Base-by-base conservation (phyloP, 2,329 filamentous ascomycete genomes). In the Raffaelea albimanens region DNA sequence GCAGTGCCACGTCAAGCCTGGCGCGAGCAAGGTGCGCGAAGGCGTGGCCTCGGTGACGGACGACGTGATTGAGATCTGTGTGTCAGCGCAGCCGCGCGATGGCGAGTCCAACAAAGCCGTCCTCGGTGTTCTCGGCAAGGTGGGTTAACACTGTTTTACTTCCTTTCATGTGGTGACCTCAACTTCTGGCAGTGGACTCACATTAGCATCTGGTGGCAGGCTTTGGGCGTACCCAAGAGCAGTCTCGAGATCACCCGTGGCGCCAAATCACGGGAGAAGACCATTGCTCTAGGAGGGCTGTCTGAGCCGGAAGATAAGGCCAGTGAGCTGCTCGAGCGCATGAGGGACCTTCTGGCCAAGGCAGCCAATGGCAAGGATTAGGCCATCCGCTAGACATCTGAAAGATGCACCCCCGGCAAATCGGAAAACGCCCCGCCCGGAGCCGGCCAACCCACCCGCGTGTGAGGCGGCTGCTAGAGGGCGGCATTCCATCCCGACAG, bases 71-170 rank as follows among this genome's bases (percentile, higher is more conserved):
- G 75, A 84, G 50, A 61, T 88, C 1, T 83, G 80, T 43, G 82
- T 87, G 2, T 65, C 82, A 1, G 82, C 81, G 0, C 80, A 75
- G 53, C 72, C 83, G 11, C 71, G 73, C 51, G 80, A 86, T 14
- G 82, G 82, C 14, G 80, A 85, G 58, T 78, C 83, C 5, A 87
- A 87, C 58, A 76, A 75, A 58, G 82, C 83, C 4, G 78, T 85
- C 2, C 64, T 79, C 43, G 68, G 73, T 34, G 63, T 87, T 4
- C 65, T 88, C 47, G 81, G 82, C 53, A 67, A 78, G 57, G 79
- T 80, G 55, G 53, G 63, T 51, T 10, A 23, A 11, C 9, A 19
- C n/a, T n/a, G n/a, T n/a, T n/a, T n/a, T 36, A 20, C n/a, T 18
- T 22, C 23, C 14, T 16, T 52, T 3, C 16, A n/a, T 40, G 23